Evolutionary conservation across 1,284 basidiomycete genomes (phyloP).

Genomic region (Ustanciosporium gigantosporum): DNA sequence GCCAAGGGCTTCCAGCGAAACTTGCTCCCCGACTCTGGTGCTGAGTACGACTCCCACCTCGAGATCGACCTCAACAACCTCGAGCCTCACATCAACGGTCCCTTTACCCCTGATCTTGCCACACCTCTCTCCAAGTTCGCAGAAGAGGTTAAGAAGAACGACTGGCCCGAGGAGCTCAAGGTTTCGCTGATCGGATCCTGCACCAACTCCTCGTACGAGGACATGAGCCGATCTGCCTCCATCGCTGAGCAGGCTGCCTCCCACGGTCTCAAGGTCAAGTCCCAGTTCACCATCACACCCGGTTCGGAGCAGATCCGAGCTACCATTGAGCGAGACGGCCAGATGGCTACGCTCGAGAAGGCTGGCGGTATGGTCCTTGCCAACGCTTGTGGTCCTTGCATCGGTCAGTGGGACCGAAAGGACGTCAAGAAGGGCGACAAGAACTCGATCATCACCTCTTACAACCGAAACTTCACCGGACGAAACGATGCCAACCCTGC

Average conservation of each 20-base stretch:
- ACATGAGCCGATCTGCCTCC: slow-evolving; percentile 95
- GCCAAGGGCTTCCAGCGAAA: slow-evolving; percentile 89
- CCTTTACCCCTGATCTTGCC: slow-evolving; percentile 69
- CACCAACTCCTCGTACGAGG: slow-evolving; percentile 99
- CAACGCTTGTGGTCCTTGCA: slow-evolving; percentile 98
- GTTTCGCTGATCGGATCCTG: slow-evolving; percentile 97
- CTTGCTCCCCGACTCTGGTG: slow-evolving; percentile 82
- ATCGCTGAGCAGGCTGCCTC: slow-evolving; percentile 85
- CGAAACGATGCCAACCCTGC: slow-evolving; percentile 99
- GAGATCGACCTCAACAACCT: slow-evolving; percentile 95
- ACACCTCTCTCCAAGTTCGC: slow-evolving; percentile 86
- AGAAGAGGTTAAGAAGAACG: slow-evolving; percentile 87
- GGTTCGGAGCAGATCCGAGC: slow-evolving; percentile 98
- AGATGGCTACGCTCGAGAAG: slow-evolving; percentile 82
- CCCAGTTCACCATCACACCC: slow-evolving; percentile 95
- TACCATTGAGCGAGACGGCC: slow-evolving; percentile 93
- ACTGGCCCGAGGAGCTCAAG: slow-evolving; percentile 95
- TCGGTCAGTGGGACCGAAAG: slow-evolving; percentile 96
- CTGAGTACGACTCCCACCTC: slow-evolving; percentile 92
- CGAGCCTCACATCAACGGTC: slow-evolving; percentile 99
- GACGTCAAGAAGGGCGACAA: slow-evolving; percentile 95
- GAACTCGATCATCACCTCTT: slow-evolving; percentile 92
- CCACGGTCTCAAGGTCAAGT: slow-evolving; percentile 87
- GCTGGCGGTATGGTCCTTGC: slow-evolving; percentile 92
- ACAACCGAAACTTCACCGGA: slow-evolving; percentile 99